These are phyloP conservation scores for Fusarium tuaranense DNA, from an alignment of 2,329 filamentous ascomycete genomes.

Conservation along the genomic window DNA sequence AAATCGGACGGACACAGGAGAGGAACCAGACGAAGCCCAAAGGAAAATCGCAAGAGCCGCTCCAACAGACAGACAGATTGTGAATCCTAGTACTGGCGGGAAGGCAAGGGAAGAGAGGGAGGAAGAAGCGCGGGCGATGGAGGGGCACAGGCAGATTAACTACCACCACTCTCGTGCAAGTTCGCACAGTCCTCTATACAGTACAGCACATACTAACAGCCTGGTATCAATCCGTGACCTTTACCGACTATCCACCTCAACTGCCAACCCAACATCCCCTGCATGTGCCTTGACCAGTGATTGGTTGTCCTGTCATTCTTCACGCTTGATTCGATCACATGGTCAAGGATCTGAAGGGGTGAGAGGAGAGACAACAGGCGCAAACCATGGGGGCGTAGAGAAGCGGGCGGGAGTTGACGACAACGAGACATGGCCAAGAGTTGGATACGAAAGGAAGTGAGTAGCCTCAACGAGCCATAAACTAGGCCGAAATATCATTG, in stretches of 20 bases:
- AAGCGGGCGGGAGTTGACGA: not conserved
- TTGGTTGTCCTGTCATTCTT: constrained; percentile 21
- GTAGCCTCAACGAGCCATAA: not conserved
- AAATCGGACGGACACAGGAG: constrained; percentile 30
- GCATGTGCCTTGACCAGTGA: constrained; percentile 11
- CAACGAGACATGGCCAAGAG: not conserved
- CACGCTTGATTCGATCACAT: constrained; percentile 15
- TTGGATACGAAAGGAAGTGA: not conserved
- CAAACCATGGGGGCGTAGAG: constrained; percentile 11
- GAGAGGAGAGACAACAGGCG: constrained; percentile 20
- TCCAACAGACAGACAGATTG: constrained; percentile 22
- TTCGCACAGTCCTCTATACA: constrained; percentile 22
- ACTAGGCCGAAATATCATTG: not conserved
- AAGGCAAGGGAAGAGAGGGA: constrained; percentile 15
- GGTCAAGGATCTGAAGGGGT: constrained; percentile 18
- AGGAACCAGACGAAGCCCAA: constrained; percentile 26
- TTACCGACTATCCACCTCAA: constrained; percentile 22
- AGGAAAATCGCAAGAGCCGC: constrained; percentile 31
- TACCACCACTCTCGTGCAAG: not conserved
- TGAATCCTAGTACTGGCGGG: constrained; percentile 16
- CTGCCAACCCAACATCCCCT: constrained; percentile 16
- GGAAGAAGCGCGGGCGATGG: constrained; percentile 6
- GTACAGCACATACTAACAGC: constrained; percentile 1
- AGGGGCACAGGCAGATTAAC: constrained; percentile 13
- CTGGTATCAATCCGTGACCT: not conserved